Evolutionary conservation across 2,329 filamentous ascomycete species (phyloP).

Genomic region (Corniculantispora saksenae): DNA sequence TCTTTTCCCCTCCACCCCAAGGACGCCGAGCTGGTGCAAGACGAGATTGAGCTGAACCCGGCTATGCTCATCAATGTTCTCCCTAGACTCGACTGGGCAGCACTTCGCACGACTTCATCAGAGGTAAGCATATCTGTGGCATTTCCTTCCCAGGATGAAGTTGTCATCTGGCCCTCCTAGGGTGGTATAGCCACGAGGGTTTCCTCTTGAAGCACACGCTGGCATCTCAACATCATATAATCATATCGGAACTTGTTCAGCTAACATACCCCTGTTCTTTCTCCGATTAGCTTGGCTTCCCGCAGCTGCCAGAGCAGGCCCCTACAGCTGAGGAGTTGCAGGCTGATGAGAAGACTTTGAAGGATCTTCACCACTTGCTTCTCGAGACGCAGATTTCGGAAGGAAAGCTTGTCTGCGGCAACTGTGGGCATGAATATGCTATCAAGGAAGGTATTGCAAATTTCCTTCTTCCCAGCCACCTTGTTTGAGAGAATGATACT

Average conservation of each 20-base stretch:
- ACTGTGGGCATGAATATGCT: constrained; percentile 90
- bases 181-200: too few species aligned
- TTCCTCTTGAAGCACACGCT: not conserved
- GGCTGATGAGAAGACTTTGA: constrained; percentile 67
- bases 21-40: constrained; percentile 87
- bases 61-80: constrained; percentile 82
- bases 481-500: constrained; percentile 56
- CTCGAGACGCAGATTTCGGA: constrained; percentile 88
- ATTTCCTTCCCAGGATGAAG: not conserved
- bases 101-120: constrained; percentile 70
- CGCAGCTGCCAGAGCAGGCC: constrained; percentile 65
- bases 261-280: not conserved
- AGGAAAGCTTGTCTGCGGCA: constrained; percentile 86
- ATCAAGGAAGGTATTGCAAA: constrained; percentile 97
- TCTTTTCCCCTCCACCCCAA: constrained; percentile 91
- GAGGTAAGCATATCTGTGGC: constrained; percentile 60
- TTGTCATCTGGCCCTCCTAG: too few species aligned
- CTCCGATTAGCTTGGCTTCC: constrained; percentile 70
- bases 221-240: not conserved
- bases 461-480: constrained; percentile 88
- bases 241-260: not conserved
- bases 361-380: constrained; percentile 77
- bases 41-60: constrained; percentile 80
- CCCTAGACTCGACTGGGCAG: constrained; percentile 85
- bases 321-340: constrained; percentile 64